A percentile compares a stretch with the other conserved stretches of the same genome.
phyloP scores from a whole-genome alignment of 2,329 filamentous ascomycete species.

The Penicillium sp. region DNA sequence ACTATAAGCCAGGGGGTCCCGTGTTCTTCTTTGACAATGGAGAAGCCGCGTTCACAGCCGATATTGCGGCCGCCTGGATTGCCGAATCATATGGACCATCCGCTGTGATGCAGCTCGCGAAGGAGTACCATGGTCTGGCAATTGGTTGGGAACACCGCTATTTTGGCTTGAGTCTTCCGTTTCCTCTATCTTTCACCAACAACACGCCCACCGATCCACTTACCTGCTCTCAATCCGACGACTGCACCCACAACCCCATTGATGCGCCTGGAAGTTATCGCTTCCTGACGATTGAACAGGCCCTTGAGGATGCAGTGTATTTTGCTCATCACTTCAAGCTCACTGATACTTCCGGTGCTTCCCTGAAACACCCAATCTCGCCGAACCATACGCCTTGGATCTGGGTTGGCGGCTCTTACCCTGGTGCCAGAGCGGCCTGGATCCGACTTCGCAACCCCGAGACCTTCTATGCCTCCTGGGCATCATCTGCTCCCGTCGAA shows the following conservation, averaged over 20 bases:
- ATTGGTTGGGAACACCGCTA: conserved; percentile 5
- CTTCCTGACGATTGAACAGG: conserved; percentile 1
- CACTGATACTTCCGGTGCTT: not conserved
- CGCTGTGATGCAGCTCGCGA: not conserved
- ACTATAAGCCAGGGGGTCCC: too few species aligned
- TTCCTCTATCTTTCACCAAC: not conserved
- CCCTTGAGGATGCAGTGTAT: conserved; percentile 2
- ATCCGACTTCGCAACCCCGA: not conserved
- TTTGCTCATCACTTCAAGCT: conserved; percentile 1
- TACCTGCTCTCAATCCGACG: not conserved
- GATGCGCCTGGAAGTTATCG: not conserved
- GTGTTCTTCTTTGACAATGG: too few species aligned
- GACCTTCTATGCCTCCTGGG: conserved; percentile 2
- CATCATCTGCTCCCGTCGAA: not conserved
- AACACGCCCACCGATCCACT: not conserved
- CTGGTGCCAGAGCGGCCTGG: not conserved
- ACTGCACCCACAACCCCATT: not conserved
- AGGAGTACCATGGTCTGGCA: not conserved
- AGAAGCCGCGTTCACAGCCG: too few species aligned
- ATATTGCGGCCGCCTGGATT: too few species aligned
- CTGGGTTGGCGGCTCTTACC: conserved; percentile 1
- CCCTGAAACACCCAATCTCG: not conserved
- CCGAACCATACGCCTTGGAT: conserved; percentile 1
- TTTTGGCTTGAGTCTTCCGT: not conserved
- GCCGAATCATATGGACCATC: too few species aligned